Evolutionary conservation across 768 basidiomycete species (phyloP).

Genomic region (Lactarius vividus): DNA sequence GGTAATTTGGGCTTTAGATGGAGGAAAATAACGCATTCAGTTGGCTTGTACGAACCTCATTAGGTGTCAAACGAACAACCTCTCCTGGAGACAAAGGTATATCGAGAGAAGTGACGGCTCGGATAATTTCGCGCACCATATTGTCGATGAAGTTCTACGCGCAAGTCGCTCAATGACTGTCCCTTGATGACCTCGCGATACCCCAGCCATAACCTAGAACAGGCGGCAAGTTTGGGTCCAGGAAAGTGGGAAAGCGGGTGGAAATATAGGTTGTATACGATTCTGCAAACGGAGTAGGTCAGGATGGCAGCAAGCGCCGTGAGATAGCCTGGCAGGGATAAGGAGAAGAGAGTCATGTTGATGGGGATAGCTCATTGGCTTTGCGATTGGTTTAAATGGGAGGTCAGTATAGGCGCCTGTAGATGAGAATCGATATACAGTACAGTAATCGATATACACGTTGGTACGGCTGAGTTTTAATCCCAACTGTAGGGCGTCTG

Average conservation of each 20-base stretch:
- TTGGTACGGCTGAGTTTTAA: no score
- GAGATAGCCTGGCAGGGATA: not conserved
- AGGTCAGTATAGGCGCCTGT: no score
- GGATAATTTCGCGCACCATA: not conserved
- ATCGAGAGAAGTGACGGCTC: not conserved
- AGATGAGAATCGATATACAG: no score
- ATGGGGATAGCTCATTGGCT: not conserved
- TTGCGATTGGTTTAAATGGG: not conserved
- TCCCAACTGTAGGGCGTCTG: no score
- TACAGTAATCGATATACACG: no score
- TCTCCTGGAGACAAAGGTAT: not conserved
- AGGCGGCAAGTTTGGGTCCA: not conserved
- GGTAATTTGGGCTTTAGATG: no score
- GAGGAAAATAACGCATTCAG: not conserved
- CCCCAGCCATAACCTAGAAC: not conserved
- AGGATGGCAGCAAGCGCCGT: not conserved
- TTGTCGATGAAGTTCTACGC: constrained; percentile 1
- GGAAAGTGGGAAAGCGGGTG: constrained; percentile 3
- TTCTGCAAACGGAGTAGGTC: not conserved
- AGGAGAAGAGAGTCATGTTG: not conserved
- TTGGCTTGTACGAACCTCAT: constrained; percentile 1
- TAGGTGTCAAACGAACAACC: constrained; percentile 2
- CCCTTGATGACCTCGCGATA: not conserved
- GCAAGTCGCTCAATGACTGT: constrained; percentile 1
- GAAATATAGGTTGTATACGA: not conserved